Evolutionary conservation across 495 filamentous ascomycete genomes (phyloP).

Genomic region (Hypoxylon lienhwacheense): DNA sequence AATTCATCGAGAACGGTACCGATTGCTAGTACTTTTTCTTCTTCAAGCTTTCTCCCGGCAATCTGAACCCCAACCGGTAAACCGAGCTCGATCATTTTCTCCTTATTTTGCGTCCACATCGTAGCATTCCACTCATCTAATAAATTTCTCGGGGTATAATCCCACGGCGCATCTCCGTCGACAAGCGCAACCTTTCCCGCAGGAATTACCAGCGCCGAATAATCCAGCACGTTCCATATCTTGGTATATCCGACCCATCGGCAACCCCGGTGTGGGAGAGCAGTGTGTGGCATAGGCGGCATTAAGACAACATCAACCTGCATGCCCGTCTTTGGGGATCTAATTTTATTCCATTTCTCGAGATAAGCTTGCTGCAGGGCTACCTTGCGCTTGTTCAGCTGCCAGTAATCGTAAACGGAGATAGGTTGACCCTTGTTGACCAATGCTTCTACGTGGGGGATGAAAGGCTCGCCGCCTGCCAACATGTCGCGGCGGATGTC

Average conservation of each 20-base stretch:
- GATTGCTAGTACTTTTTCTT: slow-evolving; percentile 77
- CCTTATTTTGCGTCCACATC: slow-evolving; percentile 55
- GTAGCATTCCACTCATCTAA: slow-evolving; percentile 40
- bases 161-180: slow-evolving; percentile 37
- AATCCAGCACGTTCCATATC: slow-evolving; percentile 63
- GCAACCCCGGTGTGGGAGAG: slow-evolving; percentile 36
- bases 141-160: slow-evolving; percentile 49
- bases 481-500: slow-evolving; percentile 53
- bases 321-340: slow-evolving; percentile 21
- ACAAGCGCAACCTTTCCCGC: slow-evolving; percentile 40
- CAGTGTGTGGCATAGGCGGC: slow-evolving; percentile 41
- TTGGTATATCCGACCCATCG: slow-evolving; percentile 39
- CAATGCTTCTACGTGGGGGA: slow-evolving; percentile 44
- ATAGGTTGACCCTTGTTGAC: slow-evolving; percentile 57
- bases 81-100: slow-evolving; percentile 69
- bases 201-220: slow-evolving; percentile 70
- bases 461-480: slow-evolving; percentile 58
- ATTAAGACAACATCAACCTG: slow-evolving; percentile 38
- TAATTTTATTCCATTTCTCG: slow-evolving; percentile 28
- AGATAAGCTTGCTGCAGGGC: slow-evolving; percentile 32
- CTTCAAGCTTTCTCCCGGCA: slow-evolving; percentile 71
- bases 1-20: slow-evolving; percentile 70
- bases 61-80: slow-evolving; percentile 78
- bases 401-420: slow-evolving; percentile 61
- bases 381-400: slow-evolving; percentile 44